Base-by-base conservation (phyloP, 2,329 filamentous ascomycete genomes). In the Verticillium klebahnii region DNA sequence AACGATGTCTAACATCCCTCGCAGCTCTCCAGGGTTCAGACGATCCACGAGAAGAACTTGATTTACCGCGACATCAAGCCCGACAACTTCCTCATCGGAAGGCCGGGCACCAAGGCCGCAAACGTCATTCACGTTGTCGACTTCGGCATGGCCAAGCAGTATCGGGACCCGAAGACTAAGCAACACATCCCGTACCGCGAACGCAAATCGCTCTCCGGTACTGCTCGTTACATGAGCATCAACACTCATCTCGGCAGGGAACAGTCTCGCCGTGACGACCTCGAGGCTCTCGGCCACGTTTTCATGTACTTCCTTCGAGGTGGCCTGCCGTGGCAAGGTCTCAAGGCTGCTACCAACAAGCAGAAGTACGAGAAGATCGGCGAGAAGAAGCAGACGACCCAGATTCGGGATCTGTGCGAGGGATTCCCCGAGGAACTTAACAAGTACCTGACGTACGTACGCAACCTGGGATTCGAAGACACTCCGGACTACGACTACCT, bases 361-460 rank as follows among this genome's bases (percentile, higher is more conserved):
- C 95, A 99, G 75, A 99, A 99, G 81, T 99, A 99, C 75, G 95
- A 99, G 80, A 98, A 98, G 85, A 99, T 99, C 77, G 95, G 95
- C 56, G 94, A 99, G 83, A 98, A 99, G 89, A 99, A 99, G 83
- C 95, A 98, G 81, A 97, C 94, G 0, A 98, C 95, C 25, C 86
- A 87, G 5, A 96, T 99, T 80, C 97, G 97, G 81, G 95, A 99
- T 71, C 86, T 99, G 17, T 98, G 94, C 74, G 93, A 97, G 69
- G 90, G 92, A 59, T 98, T 96, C 78, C 94, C 95, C 67, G 92
- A 97, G 74, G 93, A 99, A 78, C 96, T 99, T 77, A 96, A 90
- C 82, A 96, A 97, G 78, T 99, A 99, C 77, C 82, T 99, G 61
- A 96, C 89, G 68, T 98, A 99, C 71, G 95, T 98, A 62, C 92